Evolutionary conservation across 352 stramenopile species (phyloP).

Genomic region (Globisporangium cystogenes): DNA sequence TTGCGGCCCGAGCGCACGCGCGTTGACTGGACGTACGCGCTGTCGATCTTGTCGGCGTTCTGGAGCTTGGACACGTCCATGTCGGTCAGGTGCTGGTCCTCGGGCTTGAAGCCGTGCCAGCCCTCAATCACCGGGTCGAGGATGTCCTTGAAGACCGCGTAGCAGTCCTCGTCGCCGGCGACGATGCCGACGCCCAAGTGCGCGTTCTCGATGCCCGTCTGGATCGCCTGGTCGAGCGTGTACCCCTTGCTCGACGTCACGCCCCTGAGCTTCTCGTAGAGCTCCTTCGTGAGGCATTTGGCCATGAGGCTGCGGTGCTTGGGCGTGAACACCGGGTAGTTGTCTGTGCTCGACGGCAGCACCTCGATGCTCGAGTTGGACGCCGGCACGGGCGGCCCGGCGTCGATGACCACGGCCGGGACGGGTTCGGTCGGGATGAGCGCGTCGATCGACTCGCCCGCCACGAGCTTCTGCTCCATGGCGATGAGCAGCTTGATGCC

Average conservation of each 20-base stretch:
- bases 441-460: constrained; percentile 58
- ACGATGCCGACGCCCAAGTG: constrained; percentile 78
- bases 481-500: constrained; percentile 62
- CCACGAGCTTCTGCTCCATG: constrained; percentile 85
- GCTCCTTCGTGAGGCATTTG: constrained; percentile 69
- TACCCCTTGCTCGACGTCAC: constrained; percentile 53
- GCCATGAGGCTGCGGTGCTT: constrained; percentile 86
- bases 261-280: constrained; percentile 83
- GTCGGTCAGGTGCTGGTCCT: constrained; percentile 74
- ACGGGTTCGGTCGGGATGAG: constrained; percentile 57
- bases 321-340: constrained; percentile 70
- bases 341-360: constrained; percentile 60
- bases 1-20: constrained; percentile 90
- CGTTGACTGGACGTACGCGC: constrained; percentile 88
- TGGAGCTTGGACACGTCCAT: constrained; percentile 75
- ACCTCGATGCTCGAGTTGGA: constrained; percentile 47
- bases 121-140: constrained; percentile 83
- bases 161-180: constrained; percentile 83
- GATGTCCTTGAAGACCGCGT: constrained; percentile 73
- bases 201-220: constrained; percentile 78
- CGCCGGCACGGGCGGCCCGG: constrained; percentile 27
- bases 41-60: constrained; percentile 50
- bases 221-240: constrained; percentile 81
- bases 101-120: constrained; percentile 80
- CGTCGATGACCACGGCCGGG: constrained; percentile 56